These are phyloP conservation scores for Sporothrix protearum DNA, from an alignment of 2,329 filamentous ascomycete species.

Conservation along the genomic window DNA sequence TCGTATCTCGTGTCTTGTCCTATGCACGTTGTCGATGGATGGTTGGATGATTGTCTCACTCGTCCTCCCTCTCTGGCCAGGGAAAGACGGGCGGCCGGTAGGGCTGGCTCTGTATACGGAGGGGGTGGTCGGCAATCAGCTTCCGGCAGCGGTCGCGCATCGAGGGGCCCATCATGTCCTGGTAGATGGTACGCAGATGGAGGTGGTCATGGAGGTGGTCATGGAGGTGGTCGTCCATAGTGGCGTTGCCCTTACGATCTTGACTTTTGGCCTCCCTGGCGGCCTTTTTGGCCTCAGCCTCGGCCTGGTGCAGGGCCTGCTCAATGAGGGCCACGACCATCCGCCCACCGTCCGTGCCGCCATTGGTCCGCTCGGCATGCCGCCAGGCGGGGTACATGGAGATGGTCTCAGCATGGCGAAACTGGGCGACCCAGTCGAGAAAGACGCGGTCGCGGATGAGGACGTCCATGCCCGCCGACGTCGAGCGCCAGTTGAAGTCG, in stretches of 20 bases:
- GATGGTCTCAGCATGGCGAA: slow-evolving; percentile 21
- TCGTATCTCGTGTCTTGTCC: neutral
- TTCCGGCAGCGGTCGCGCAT: neutral
- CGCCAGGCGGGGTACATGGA: slow-evolving; percentile 21
- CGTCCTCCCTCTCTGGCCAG: neutral
- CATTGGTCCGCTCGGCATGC: neutral
- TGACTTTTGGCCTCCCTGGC: neutral
- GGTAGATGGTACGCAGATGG: slow-evolving; percentile 21
- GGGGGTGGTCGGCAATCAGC: neutral
- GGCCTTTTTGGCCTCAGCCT: neutral
- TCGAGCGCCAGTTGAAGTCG: slow-evolving; percentile 21
- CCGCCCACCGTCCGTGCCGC: neutral
- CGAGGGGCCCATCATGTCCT: slow-evolving; percentile 17
- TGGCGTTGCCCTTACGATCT: neutral
- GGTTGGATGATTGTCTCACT: neutral
- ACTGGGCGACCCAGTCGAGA: slow-evolving; percentile 26
- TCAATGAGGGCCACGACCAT: slow-evolving; percentile 21
- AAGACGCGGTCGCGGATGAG: slow-evolving; percentile 16
- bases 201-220: neutral
- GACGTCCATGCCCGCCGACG: neutral
- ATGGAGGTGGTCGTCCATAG: neutral
- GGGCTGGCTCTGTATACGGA: neutral
- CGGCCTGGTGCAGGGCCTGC: neutral
- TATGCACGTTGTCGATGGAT: too few species aligned
- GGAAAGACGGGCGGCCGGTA: slow-evolving; percentile 10